These are phyloP conservation scores for Priceomyces fermenticarens DNA, from an alignment of 805 yeast genomes.

Conservation along the genomic window DNA sequence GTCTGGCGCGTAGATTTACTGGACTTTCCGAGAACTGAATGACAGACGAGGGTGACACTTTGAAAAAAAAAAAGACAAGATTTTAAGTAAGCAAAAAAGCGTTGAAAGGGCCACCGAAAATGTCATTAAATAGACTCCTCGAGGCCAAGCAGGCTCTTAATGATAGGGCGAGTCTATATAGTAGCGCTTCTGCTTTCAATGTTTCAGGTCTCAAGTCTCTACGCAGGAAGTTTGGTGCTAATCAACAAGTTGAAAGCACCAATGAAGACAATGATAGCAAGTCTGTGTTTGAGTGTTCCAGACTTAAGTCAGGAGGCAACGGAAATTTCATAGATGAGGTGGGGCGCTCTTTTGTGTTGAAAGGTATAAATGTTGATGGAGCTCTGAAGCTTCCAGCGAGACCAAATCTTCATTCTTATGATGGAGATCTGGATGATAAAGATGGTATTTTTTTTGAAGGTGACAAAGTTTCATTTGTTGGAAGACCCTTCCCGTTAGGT, in stretches of 20 bases:
- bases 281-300: slow-evolving; percentile 19
- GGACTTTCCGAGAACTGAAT: too few relatives aligned
- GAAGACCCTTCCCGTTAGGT: slow-evolving; percentile 73
- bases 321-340: slow-evolving; percentile 59
- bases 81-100: too few relatives aligned
- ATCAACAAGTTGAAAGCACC: slow-evolving; percentile 13
- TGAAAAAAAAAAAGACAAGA: too few relatives aligned
- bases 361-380: slow-evolving; percentile 82
- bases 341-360: slow-evolving; percentile 61
- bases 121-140: neutral
- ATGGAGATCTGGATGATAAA: slow-evolving; percentile 32
- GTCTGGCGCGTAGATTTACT: too few relatives aligned
- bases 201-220: slow-evolving; percentile 26
- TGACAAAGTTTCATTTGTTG: slow-evolving; percentile 75
- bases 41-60: too few relatives aligned
- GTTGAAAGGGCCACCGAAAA: neutral
- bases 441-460: slow-evolving; percentile 61
- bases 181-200: slow-evolving; percentile 21
- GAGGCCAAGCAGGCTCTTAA: slow-evolving; percentile 24
- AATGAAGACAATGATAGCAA: slow-evolving; percentile 3
- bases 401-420: slow-evolving; percentile 48
- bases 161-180: slow-evolving; percentile 30
- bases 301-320: slow-evolving; percentile 18
- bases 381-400: slow-evolving; percentile 64
- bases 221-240: slow-evolving; percentile 18